Evolutionary conservation across 2,329 filamentous ascomycete species (phyloP).

Genomic region (Hypoxylon sp.): DNA sequence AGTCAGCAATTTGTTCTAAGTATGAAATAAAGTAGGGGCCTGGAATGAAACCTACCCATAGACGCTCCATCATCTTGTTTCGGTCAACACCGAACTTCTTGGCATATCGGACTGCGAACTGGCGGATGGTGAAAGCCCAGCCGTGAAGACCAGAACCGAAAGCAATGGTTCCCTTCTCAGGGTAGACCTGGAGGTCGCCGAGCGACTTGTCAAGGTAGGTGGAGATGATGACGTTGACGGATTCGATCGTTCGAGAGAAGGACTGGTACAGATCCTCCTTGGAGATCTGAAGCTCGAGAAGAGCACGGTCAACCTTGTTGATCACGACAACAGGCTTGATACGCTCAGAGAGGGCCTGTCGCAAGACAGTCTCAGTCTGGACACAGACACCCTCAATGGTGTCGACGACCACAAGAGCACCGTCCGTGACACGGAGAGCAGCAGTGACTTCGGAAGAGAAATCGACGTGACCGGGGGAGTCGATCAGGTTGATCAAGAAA

Average conservation of each 20-base stretch:
- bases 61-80: conserved; percentile 99
- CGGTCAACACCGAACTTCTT: conserved; percentile 99
- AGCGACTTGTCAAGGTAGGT: conserved; percentile 98
- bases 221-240: conserved; percentile 99
- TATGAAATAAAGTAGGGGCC: not conserved
- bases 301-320: conserved; percentile 99
- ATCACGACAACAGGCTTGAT: conserved; percentile 99
- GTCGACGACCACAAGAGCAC: conserved; percentile 99
- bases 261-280: conserved; percentile 99
- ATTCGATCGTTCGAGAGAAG: conserved; percentile 99
- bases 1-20: conserved; percentile 44
- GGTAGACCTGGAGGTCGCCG: conserved; percentile 98
- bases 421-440: conserved; percentile 99
- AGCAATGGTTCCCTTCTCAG: conserved; percentile 95
- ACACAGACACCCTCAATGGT: conserved; percentile 99
- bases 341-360: conserved; percentile 99
- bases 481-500: conserved; percentile 99
- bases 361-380: conserved; percentile 99
- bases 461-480: conserved; percentile 99
- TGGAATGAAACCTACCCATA: conserved; percentile 78
- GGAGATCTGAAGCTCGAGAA: conserved; percentile 97
- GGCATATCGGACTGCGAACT: conserved; percentile 95
- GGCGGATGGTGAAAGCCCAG: conserved; percentile 99
- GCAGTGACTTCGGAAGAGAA: conserved; percentile 99
- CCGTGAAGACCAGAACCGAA: conserved; percentile 99